Base-by-base conservation (phyloP, 345 rosid genomes). In the Acer saccharum region DNA sequence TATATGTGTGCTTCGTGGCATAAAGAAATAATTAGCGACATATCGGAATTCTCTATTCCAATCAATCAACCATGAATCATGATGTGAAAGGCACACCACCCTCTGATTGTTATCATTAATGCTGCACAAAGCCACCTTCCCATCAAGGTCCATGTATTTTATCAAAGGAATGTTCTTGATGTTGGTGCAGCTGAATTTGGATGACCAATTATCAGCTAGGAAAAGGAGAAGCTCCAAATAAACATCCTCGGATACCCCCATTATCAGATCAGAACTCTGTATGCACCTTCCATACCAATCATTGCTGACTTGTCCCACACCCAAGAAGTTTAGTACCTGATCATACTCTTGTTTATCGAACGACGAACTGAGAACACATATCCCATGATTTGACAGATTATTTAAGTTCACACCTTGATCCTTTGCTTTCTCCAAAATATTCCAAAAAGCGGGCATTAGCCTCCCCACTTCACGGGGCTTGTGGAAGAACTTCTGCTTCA, bases 221-320 rank as follows among this genome's bases (percentile, higher is more conserved):
- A 90, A 89, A 1, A 76, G 23, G 10, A 91, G 89, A 54, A 93
- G 79, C 35, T 89, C 86, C 52, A 80, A 67, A 76, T 93, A 93
- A 21, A 84, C 76, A 12, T 55, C 76, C 65, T 93, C 93, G 0
- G 89, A 76, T 14, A 90, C 89, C 77, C 88, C 84, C 57, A 55
- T 63, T 23, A 83, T 81, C 20, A 93, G 85, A 85, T 83, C 81
- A 46, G 93, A 87, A 54, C 95, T 80, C 61, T 73, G 85, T 7
- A 93, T 88, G 78, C 89, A 91, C 77, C 83, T 88, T 20, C 86
- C 84, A 68, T 90, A 93, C 98, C 95, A 91, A 11, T 81, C 86
- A 12, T 67, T 17, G 76, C 69, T 64, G 32, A 93, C 93, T 11
- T 13, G 17, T 52, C 69, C 32, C 71, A 91, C 81, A 1, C 89